phyloP scores from a whole-genome alignment of 768 basidiomycete species.

The Kwoniella bestiolae region DNA sequence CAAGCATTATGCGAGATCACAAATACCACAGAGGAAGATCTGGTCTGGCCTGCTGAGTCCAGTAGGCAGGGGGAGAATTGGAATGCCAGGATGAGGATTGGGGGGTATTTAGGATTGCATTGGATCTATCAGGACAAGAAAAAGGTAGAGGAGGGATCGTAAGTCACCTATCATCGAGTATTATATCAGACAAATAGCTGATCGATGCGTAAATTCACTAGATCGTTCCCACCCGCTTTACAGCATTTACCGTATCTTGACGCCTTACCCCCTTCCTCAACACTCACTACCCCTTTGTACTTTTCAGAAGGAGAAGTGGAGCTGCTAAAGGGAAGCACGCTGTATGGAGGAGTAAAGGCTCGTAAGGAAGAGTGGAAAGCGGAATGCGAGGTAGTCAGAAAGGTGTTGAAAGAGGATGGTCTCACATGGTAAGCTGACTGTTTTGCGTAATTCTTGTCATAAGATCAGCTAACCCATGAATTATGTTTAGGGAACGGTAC shows the following conservation, averaged over 20 bases:
- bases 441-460: not conserved
- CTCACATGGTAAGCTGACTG: slow-evolving; percentile 69
- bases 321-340: slow-evolving; percentile 74
- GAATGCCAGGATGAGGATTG: slow-evolving; percentile 49
- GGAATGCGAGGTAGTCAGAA: slow-evolving; percentile 68
- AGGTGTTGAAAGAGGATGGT: slow-evolving; percentile 57
- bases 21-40: slow-evolving; percentile 9
- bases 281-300: slow-evolving; percentile 73
- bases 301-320: slow-evolving; percentile 70
- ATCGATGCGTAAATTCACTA: not conserved
- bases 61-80: slow-evolving; percentile 32
- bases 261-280: slow-evolving; percentile 66
- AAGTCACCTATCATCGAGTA: not conserved
- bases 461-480: not conserved
- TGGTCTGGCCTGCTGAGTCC: slow-evolving; percentile 29
- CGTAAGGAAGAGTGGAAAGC: slow-evolving; percentile 66
- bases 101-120: slow-evolving; percentile 54
- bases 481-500: slow-evolving; percentile 67
- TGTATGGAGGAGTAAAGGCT: slow-evolving; percentile 76
- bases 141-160: not conserved
- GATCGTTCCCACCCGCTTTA: slow-evolving; percentile 31
- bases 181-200: not conserved
- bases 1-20: slow-evolving; percentile 27
- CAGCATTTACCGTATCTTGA: slow-evolving; percentile 66
- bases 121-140: slow-evolving; percentile 28